Conservation (phyloP, 192 early-diverging fungal species). For the Paraglomus brasilianum region DNA sequence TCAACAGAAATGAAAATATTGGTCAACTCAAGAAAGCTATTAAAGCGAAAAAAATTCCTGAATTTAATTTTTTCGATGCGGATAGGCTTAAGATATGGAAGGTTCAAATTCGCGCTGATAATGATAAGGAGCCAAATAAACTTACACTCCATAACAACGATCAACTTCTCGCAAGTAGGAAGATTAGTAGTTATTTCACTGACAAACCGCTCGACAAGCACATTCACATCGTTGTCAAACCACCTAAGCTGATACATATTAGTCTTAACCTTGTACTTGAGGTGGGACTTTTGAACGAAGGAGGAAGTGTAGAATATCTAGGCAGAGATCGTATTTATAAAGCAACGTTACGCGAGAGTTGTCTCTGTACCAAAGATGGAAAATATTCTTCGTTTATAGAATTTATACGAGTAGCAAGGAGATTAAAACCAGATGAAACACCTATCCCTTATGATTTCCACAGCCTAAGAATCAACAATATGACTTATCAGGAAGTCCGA, state of each 20-base stretch:
- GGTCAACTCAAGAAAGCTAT: conserved; percentile 32
- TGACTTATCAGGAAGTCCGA: conserved; percentile 21
- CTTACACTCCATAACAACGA: conserved; percentile 1
- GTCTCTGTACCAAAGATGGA: conserved; percentile 5
- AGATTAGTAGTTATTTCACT: conserved; percentile 26
- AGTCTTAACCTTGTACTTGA: background rate
- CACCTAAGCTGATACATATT: conserved; percentile 1
- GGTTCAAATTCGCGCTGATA: conserved; percentile 19
- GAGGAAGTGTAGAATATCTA: conserved; percentile 21
- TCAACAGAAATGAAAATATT: conserved; percentile 23
- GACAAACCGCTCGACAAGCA: conserved; percentile 4
- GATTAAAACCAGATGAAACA: conserved; percentile 14
- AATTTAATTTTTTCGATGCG: conserved; percentile 28
- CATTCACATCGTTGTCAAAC: conserved; percentile 28
- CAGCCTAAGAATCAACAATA: conserved; percentile 13
- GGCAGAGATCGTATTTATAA: conserved; percentile 15
- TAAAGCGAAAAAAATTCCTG: conserved; percentile 19
- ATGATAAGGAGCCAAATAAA: background rate
- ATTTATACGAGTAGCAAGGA: conserved; percentile 25
- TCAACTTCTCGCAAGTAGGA: conserved; percentile 15
- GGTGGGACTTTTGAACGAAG: background rate
- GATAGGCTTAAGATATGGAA: conserved; percentile 10
- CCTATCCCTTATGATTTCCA: background rate
- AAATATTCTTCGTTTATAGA: conserved; percentile 17
- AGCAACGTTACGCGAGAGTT: conserved; percentile 20